Percentiles rank a stretch among this genome's conserved stretches.
Evolutionary conservation across 306 rosid genomes (phyloP).

Genomic region (Canavalia gladiata): DNA sequence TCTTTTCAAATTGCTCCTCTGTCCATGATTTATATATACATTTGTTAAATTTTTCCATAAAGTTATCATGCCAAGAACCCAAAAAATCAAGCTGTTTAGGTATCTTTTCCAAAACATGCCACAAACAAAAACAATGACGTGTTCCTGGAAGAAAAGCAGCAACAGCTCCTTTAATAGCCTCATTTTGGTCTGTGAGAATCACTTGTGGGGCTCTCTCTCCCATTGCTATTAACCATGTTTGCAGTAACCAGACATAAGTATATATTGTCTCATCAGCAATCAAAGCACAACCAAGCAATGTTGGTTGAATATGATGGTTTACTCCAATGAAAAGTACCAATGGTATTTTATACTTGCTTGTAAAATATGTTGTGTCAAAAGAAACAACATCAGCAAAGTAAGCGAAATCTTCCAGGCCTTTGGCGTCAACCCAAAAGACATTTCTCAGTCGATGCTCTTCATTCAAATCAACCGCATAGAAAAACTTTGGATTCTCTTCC

Average conservation of each 20-base stretch:
- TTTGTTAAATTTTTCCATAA: conserved; percentile 57
- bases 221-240: conserved; percentile 70
- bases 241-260: conserved; percentile 69
- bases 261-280: conserved; percentile 63
- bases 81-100: conserved; percentile 64
- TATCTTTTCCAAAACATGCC: conserved; percentile 71
- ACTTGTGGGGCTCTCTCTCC: conserved; percentile 66
- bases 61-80: conserved; percentile 58
- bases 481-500: conserved; percentile 71
- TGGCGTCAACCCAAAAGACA: conserved; percentile 76
- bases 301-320: conserved; percentile 69
- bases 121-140: conserved; percentile 69
- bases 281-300: conserved; percentile 69
- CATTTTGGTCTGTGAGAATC: conserved; percentile 66
- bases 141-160: conserved; percentile 64
- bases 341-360: conserved; percentile 65
- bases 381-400: conserved; percentile 68
- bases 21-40: conserved; percentile 67
- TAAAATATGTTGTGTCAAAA: conserved; percentile 68
- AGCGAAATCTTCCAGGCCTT: conserved; percentile 66
- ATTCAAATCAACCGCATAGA: conserved; percentile 70
- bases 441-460: conserved; percentile 71
- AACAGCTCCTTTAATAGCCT: conserved; percentile 66
- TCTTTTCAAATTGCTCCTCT: conserved; percentile 64
- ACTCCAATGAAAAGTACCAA: conserved; percentile 68